A percentile compares a stretch with the other conserved stretches of the same genome.
Evolutionary conservation across 2,329 filamentous ascomycete genomes (phyloP).

Genomic region (Paecilomyces sp.): DNA sequence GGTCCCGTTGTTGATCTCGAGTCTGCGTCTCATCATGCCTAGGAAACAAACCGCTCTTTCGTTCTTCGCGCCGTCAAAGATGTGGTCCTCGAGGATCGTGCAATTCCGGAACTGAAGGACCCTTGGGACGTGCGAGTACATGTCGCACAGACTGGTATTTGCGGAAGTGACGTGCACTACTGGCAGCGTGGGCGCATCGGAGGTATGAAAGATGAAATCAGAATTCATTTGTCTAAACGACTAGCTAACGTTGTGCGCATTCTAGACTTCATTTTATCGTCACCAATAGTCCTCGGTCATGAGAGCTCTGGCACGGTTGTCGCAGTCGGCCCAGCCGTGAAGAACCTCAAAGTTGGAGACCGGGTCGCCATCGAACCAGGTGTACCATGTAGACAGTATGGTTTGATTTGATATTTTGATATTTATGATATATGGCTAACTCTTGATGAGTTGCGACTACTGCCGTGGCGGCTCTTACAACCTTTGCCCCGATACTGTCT

Average conservation of each 20-base stretch:
- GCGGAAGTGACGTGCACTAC: constrained; percentile 36
- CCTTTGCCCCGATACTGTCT: constrained; percentile 29
- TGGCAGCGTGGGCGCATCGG: background rate
- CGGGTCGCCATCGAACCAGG: constrained; percentile 45
- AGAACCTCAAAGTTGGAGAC: constrained; percentile 38
- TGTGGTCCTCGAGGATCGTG: constrained; percentile 39
- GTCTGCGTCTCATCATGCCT: too few relatives aligned
- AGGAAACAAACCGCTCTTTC: constrained; percentile 35
- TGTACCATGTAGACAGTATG: constrained; percentile 28
- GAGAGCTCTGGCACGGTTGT: constrained; percentile 39
- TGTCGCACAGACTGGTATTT: constrained; percentile 41
- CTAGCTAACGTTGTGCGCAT: constrained; percentile 27
- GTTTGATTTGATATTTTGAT: too few relatives aligned
- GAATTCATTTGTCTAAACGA: background rate
- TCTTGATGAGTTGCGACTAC: constrained; percentile 26
- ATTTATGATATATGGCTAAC: too few relatives aligned
- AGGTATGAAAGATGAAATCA: background rate
- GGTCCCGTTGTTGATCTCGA: too few relatives aligned
- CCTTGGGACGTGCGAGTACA: constrained; percentile 36
- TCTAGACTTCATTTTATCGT: constrained; percentile 34
- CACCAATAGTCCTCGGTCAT: constrained; percentile 32
- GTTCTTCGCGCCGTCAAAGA: constrained; percentile 40
- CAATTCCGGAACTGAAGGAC: constrained; percentile 29
- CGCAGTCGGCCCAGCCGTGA: constrained; percentile 24
- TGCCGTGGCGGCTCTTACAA: constrained; percentile 38